phyloP scores from a whole-genome alignment of 2,329 filamentous ascomycete species.

The Apiospora aurea region DNA sequence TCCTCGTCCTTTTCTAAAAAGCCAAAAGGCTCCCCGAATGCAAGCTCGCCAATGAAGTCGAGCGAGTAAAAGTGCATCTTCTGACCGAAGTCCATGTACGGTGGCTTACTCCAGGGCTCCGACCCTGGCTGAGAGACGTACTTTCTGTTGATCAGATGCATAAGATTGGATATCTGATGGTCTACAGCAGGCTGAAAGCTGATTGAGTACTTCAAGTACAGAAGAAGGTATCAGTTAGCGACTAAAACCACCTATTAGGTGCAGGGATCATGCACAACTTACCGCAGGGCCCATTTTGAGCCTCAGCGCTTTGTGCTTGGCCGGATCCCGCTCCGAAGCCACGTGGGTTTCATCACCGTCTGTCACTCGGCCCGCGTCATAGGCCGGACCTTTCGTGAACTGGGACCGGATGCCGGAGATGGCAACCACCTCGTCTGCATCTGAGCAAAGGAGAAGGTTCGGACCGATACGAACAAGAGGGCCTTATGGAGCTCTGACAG shows the following conservation, averaged over 20 bases:
- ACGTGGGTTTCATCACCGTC: not conserved
- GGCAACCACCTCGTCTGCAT: not conserved
- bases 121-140: too few species aligned
- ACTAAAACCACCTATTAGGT: too few species aligned
- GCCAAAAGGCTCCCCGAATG: too few species aligned
- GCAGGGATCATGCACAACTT: not conserved
- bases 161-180: not conserved
- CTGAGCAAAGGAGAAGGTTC: not conserved
- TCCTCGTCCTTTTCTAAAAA: too few species aligned
- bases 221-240: not conserved
- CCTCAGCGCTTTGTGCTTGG: not conserved
- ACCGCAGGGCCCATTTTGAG: not conserved
- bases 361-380: not conserved
- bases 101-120: too few species aligned
- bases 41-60: too few species aligned
- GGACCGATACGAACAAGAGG: not conserved
- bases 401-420: not conserved
- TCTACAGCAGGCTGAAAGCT: not conserved
- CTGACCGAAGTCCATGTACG: too few species aligned
- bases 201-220: not conserved
- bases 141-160: too few species aligned
- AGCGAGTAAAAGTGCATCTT: too few species aligned
- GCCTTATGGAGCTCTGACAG: not conserved
- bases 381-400: not conserved
- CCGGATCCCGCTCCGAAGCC: not conserved